phyloP scores from a whole-genome alignment of 345 rosid genomes.

The Eucalyptus marginata region DNA sequence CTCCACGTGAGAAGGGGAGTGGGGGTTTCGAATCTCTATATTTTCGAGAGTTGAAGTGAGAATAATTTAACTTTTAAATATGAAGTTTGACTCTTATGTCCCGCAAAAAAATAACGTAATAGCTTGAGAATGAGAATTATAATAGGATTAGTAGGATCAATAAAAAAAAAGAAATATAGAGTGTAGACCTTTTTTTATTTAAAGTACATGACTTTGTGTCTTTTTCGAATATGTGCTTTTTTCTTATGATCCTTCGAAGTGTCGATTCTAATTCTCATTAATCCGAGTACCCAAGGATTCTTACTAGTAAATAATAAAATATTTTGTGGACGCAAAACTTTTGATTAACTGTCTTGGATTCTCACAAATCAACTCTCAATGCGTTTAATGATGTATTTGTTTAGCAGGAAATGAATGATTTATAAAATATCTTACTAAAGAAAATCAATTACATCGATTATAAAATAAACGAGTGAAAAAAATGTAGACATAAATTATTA shows the following conservation, averaged over 20 bases:
- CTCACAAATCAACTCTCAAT: neutral
- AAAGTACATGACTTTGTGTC: neutral
- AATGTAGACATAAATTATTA: too few relatives aligned
- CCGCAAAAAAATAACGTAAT: too few relatives aligned
- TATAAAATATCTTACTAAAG: too few relatives aligned
- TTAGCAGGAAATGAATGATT: too few relatives aligned
- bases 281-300: neutral
- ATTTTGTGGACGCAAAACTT: rapidly evolving
- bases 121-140: too few relatives aligned
- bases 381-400: neutral
- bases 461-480: neutral
- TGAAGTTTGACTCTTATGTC: too few relatives aligned
- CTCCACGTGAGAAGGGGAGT: too few relatives aligned
- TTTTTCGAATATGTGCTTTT: rapidly evolving
- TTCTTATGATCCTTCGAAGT: neutral
- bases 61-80: too few relatives aligned
- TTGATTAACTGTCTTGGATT: neutral
- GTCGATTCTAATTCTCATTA: neutral
- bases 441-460: rapidly evolving
- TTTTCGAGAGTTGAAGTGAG: too few relatives aligned
- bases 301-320: neutral
- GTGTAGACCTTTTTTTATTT: neutral
- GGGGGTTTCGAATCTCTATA: too few relatives aligned
- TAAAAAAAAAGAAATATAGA: too few relatives aligned
- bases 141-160: rapidly evolving